Percentiles rank a stretch among this genome's conserved stretches.
Conservation (phyloP, 768 basidiomycete genomes). For the Neoboletus magnificus region DNA sequence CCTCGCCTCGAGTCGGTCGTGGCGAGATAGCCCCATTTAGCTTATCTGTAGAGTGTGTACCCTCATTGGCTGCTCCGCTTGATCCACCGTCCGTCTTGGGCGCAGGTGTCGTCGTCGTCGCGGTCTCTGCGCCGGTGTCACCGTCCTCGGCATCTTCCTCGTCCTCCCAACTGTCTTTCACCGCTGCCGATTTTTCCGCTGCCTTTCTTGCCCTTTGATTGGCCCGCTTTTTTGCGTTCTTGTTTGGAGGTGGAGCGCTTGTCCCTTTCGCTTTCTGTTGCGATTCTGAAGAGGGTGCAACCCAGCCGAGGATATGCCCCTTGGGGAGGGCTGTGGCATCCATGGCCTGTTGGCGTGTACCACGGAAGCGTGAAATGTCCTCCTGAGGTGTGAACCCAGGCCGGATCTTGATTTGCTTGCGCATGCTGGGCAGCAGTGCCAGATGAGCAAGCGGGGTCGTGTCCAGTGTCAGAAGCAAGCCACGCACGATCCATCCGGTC, state of each 20-base stretch:
- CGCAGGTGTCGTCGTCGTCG: constrained; percentile 21
- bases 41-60: constrained; percentile 26
- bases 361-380: constrained; percentile 83
- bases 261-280: constrained; percentile 31
- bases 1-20: constrained; percentile 13
- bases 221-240: constrained; percentile 80
- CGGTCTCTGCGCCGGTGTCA: background rate
- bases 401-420: constrained; percentile 85
- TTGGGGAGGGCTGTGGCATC: constrained; percentile 64
- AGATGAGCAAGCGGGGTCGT: constrained; percentile 8
- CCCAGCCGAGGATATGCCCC: constrained; percentile 83
- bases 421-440: constrained; percentile 47
- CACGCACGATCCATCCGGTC: constrained; percentile 80
- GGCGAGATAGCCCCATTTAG: constrained; percentile 19
- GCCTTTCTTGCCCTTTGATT: constrained; percentile 71
- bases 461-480: constrained; percentile 2
- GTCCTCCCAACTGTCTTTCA: constrained; percentile 80
- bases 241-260: constrained; percentile 48
- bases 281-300: constrained; percentile 51
- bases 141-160: constrained; percentile 51
- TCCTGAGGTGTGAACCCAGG: constrained; percentile 95
- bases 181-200: constrained; percentile 48
- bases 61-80: constrained; percentile 1
- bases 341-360: constrained; percentile 69
- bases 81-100: constrained; percentile 12